Base-by-base conservation (phyloP, 2,329 filamentous ascomycete species). In the Ophiostoma tasmaniense region DNA sequence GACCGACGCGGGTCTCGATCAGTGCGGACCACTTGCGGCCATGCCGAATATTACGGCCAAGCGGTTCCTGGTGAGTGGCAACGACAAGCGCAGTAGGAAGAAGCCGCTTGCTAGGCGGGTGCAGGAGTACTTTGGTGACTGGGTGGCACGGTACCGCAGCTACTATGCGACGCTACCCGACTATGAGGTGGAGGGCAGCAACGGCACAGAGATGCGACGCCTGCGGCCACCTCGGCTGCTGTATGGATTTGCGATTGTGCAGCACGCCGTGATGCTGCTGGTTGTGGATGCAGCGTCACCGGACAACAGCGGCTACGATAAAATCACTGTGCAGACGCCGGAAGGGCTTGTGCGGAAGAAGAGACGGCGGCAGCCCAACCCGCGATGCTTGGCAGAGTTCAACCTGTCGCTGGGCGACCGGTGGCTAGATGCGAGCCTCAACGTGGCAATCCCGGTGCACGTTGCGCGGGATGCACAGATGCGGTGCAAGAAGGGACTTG, bases 181-280 rank as follows among this genome's bases (percentile, higher is more conserved):
- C 30, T 72, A 66, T n/a, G n/a, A 28, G 20, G 59, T 66, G 30
- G 64, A 50, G 20, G 33, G 45, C 2, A 25, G 22, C 11, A 55
- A 25, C 1, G 61, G n/a, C 2, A 20, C 4, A n/a, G 28, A 68
- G 28, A 42, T 5, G 42, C 69, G 68, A 1, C 71, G 68, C 2
- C 62, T 73, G 6, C 70, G 69, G 17, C 68, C 71, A 25, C 76
- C 76, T 0, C 76, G 77, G 6, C 73, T 77, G 11, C 73, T 79
- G n/a, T 79, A 76, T 69, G 75, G 74, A 7, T 77, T 86, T 79
- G 73, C 85, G 77, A 73, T 87, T 78, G 55, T 79, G 77, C 71
- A 86, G 76, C 77, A 87, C 81, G 75, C 86, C 77, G 75, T 78
- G 14, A 73, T 78, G 68, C 72, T 79, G 25, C 73, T 76, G 20